These are phyloP conservation scores for Aspergillus ibericus DNA, from an alignment of 2,329 filamentous ascomycete species.

Conservation along the genomic window DNA sequence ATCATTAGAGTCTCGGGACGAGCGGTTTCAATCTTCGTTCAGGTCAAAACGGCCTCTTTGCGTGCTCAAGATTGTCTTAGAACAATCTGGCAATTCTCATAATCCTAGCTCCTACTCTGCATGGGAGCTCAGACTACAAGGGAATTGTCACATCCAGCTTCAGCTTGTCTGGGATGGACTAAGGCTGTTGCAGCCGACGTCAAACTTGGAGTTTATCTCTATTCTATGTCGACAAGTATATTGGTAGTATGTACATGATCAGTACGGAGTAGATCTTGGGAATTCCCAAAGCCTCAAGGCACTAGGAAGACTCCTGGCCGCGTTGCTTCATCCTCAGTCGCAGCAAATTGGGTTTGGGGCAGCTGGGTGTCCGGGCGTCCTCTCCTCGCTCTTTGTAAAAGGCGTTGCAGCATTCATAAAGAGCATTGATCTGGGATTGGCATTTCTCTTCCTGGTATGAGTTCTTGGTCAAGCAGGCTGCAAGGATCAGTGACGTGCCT, in stretches of 20 bases:
- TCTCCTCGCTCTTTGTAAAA: conserved; percentile 84
- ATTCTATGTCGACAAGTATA: neutral
- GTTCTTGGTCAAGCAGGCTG: conserved; percentile 82
- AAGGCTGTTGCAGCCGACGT: neutral
- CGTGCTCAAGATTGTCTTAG: conserved; percentile 99
- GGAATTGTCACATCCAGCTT: conserved; percentile 45
- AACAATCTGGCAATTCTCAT: conserved; percentile 69
- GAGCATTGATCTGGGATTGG: conserved; percentile 70
- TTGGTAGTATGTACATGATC: conserved; percentile 9
- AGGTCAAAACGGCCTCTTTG: conserved; percentile 77
- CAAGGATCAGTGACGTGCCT: neutral
- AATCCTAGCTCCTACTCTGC: conserved; percentile 60
- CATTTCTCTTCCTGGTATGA: conserved; percentile 85
- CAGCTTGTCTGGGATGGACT: neutral
- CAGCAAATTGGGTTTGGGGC: conserved; percentile 77
- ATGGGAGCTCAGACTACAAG: conserved; percentile 55
- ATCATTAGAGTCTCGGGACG: conserved; percentile 99
- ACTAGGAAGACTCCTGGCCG: conserved; percentile 38
- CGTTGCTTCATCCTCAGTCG: conserved; percentile 83
- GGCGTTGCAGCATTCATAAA: conserved; percentile 90
- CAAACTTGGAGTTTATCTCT: neutral
- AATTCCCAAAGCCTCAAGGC: no score
- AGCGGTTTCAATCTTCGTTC: conserved; percentile 81
- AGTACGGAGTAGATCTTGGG: neutral
- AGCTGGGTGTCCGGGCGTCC: conserved; percentile 73